Percentiles rank a stretch among this genome's conserved stretches.
phyloP scores from a whole-genome alignment of 2,329 filamentous ascomycete genomes.

The Aspergillus thermomutatus region DNA sequence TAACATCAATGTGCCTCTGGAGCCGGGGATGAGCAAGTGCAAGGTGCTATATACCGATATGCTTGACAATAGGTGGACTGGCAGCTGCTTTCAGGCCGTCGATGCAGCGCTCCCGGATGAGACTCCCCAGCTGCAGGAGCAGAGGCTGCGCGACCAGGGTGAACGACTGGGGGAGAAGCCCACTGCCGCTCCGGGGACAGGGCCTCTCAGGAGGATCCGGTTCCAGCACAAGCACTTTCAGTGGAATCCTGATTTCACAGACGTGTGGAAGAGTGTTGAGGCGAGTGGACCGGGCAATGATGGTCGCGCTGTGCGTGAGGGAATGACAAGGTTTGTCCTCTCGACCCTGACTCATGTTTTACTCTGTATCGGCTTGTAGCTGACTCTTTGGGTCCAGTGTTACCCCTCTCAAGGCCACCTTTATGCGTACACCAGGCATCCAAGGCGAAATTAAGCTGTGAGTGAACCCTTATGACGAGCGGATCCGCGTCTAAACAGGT shows the following conservation, averaged over 20 bases:
- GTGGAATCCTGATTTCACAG: constrained; percentile 83
- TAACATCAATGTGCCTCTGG: constrained; percentile 82
- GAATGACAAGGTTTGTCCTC: constrained; percentile 69
- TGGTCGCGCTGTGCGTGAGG: constrained; percentile 87
- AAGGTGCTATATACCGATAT: constrained; percentile 81
- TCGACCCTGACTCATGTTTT: background rate
- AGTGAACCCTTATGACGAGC: constrained; percentile 49
- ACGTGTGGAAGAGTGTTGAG: constrained; percentile 85
- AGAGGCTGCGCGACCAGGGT: constrained; percentile 66
- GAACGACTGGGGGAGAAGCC: constrained; percentile 35
- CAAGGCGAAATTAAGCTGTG: constrained; percentile 77
- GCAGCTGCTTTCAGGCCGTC: constrained; percentile 81
- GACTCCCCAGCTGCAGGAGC: constrained; percentile 64
- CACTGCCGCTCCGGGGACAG: constrained; percentile 18
- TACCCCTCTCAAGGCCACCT: constrained; percentile 88
- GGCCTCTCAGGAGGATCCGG: constrained; percentile 36
- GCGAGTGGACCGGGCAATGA: constrained; percentile 77
- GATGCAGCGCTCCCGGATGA: constrained; percentile 61
- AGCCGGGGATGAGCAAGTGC: constrained; percentile 67
- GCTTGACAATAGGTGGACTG: constrained; percentile 90
- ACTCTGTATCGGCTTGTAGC: background rate
- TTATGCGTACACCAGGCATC: constrained; percentile 69
- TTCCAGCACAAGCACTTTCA: constrained; percentile 87
- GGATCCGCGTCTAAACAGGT: constrained; percentile 18
- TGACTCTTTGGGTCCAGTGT: constrained; percentile 55